Base-by-base conservation (phyloP, 768 basidiomycete genomes). In the Xerocomellus chrysenteron region DNA sequence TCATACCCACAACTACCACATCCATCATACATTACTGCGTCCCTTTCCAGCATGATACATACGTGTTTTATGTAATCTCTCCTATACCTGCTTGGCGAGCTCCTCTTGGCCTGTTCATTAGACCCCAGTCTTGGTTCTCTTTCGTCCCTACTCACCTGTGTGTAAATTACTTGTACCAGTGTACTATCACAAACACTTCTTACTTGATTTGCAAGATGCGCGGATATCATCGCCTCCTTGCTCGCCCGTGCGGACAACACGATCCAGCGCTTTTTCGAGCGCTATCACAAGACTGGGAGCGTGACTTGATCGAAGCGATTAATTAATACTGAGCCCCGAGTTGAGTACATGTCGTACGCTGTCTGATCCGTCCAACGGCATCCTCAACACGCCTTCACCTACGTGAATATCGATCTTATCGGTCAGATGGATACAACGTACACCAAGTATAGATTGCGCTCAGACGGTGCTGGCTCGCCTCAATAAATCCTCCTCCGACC, bases 401-500 rank as follows among this genome's bases (percentile, higher is more conserved):
- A 9, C 42, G 2, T 51, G 33, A 28, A 28, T 5, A 28, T 28
- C 26, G 26, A 28, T 28, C 26, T 28, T 49, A 36, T 26, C 30
- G 16, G 14, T 48, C n/a, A 40, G 35, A 21, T 14, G 33, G 13
- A 54, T 32, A 36, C 39, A 61, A 42, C 43, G 32, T 19, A 40
- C 39, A 17, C 12, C 10, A 48, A 30, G 28, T 36, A 44, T 21
- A 5, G 28, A 39, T 10, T 43, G n/a, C 24, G 16, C 44, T 58
- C 42, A 69, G 5, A 52, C 9, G 2, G 40, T 24, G 13, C 45
- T 48, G 6, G 57, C 51, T 56, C 67, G 60, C 55, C 44, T 61
- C 37, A 64, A 21, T 65, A 81, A 78, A 50, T 77, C 75, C 19
- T 76, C 76, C 43, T 75, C 74, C 35, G 69, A 69, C 90, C 89